Conservation (phyloP, 108 stramenopile genomes). For the Hondaea fermentalgiana region DNA sequence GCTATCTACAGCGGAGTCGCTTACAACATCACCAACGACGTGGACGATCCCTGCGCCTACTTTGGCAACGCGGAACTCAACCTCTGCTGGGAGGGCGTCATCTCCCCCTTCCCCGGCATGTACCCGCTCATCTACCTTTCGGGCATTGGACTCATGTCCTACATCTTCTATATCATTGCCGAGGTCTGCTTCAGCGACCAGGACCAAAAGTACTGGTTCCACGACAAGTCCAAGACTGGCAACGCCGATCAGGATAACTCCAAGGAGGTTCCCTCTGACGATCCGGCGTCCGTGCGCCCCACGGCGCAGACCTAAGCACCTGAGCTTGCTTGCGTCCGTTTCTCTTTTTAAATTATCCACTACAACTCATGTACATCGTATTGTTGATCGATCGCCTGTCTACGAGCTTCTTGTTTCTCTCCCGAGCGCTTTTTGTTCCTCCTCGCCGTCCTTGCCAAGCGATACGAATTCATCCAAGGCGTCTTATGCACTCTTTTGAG, state of each 20-base stretch:
- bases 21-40: neutral
- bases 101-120: neutral
- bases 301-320: neutral
- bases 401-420: too few relatives aligned
- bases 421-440: too few relatives aligned
- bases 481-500: too few relatives aligned
- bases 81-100: neutral
- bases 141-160: neutral
- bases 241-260: neutral
- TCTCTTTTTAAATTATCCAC: too few relatives aligned
- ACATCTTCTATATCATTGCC: neutral
- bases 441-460: too few relatives aligned
- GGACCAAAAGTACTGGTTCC: neutral
- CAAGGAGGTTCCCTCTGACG: neutral
- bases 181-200: neutral
- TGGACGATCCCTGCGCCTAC: neutral
- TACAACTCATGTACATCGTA: too few relatives aligned
- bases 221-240: neutral
- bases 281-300: neutral
- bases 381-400: too few relatives aligned
- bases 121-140: neutral
- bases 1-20: neutral
- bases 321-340: too few relatives aligned
- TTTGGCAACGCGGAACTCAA: neutral
- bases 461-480: too few relatives aligned